Conservation (phyloP, 2,329 filamentous ascomycete species). For the Diaporthe sp. region DNA sequence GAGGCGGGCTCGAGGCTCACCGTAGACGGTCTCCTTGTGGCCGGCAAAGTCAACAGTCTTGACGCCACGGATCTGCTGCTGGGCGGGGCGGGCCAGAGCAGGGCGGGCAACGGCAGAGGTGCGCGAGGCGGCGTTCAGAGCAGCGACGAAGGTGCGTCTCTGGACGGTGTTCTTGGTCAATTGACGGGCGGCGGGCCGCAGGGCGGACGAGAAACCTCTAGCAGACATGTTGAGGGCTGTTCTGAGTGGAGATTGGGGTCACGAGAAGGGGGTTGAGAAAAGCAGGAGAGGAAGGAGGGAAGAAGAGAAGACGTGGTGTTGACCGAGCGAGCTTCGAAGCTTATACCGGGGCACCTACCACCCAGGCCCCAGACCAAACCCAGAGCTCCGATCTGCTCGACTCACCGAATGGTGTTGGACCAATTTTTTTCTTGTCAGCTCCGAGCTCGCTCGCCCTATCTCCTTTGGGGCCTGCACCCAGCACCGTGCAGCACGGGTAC, state of each 20-base stretch:
- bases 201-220: slow-evolving; percentile 77
- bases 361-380: neutral
- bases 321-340: slow-evolving; percentile 24
- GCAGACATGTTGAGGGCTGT: slow-evolving; percentile 77
- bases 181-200: slow-evolving; percentile 75
- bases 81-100: slow-evolving; percentile 60
- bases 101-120: slow-evolving; percentile 63
- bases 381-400: slow-evolving; percentile 38
- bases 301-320: slow-evolving; percentile 38
- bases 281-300: slow-evolving; percentile 46
- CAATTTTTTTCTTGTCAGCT: slow-evolving; percentile 38
- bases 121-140: slow-evolving; percentile 65
- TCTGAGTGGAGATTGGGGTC: slow-evolving; percentile 49
- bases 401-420: slow-evolving; percentile 41
- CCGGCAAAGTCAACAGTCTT: slow-evolving; percentile 99
- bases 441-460: slow-evolving; percentile 31
- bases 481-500: neutral
- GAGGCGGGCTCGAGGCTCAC: slow-evolving; percentile 61
- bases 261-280: slow-evolving; percentile 47
- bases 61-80: slow-evolving; percentile 83
- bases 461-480: slow-evolving; percentile 12
- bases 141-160: slow-evolving; percentile 74
- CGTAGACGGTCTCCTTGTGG: slow-evolving; percentile 93
- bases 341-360: slow-evolving; percentile 22
- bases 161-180: slow-evolving; percentile 71